phyloP scores from a whole-genome alignment of 257 asterid species.

The Scutellaria minor region DNA sequence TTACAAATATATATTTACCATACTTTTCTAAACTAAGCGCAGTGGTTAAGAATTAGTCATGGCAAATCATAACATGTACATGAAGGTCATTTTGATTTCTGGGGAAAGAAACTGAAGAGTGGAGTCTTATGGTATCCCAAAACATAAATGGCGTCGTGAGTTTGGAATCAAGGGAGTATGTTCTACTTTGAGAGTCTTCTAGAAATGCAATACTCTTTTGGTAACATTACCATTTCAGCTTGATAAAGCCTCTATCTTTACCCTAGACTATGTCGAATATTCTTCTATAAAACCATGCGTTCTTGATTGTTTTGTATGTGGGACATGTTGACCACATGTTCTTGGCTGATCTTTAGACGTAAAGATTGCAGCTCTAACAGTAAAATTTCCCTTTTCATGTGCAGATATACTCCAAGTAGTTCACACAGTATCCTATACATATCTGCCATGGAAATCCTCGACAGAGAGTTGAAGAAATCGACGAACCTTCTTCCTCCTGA shows the following conservation, averaged over 20 bases:
- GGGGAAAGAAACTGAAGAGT: neutral
- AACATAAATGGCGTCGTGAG: neutral
- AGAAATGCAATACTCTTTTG: neutral
- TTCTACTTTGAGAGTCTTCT: too few relatives aligned
- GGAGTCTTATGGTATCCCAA: neutral
- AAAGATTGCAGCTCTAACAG: constrained; percentile 13
- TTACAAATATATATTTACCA: neutral
- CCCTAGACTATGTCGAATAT: neutral
- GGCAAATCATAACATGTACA: neutral
- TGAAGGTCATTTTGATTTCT: neutral
- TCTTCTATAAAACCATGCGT: neutral
- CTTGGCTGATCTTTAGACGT: constrained; percentile 11
- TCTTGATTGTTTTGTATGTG: neutral
- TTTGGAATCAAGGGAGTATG: neutral
- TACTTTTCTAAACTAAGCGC: neutral
- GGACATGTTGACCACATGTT: neutral
- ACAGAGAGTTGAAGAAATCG: constrained; percentile 17
- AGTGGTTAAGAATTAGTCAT: neutral
- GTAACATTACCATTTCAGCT: neutral
- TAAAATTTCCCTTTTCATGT: neutral
- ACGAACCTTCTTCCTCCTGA: constrained; percentile 18
- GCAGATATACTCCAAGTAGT: constrained; percentile 40
- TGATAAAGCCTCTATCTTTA: neutral
- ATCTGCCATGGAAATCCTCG: constrained; percentile 21
- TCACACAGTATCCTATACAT: neutral